These are phyloP conservation scores for Aspergillus sparsus DNA, from an alignment of 495 filamentous ascomycete species.

Conservation along the genomic window DNA sequence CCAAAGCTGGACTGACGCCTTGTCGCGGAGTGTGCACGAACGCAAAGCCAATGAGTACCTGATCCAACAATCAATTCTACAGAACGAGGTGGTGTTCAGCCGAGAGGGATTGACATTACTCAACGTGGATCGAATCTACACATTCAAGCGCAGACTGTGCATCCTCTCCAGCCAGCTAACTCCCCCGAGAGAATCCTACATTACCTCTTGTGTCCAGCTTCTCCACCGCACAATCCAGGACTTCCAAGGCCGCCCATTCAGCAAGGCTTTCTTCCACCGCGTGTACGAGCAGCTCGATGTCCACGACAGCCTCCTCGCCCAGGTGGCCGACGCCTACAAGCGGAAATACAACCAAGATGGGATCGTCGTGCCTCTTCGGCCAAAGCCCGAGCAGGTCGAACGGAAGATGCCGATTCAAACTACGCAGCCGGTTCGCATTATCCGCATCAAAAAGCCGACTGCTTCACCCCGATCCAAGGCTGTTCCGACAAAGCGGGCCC, in stretches of 20 bases:
- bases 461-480: slow-evolving; percentile 21
- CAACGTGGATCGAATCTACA: slow-evolving; percentile 71
- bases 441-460: slow-evolving; percentile 25
- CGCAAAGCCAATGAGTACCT: slow-evolving; percentile 52
- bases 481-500: slow-evolving; percentile 33
- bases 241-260: slow-evolving; percentile 58
- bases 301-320: slow-evolving; percentile 51
- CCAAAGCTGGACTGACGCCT: slow-evolving; percentile 46
- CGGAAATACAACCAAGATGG: slow-evolving; percentile 54
- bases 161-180: slow-evolving; percentile 48
- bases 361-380: slow-evolving; percentile 39
- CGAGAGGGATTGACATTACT: slow-evolving; percentile 69
- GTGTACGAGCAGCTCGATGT: slow-evolving; percentile 65
- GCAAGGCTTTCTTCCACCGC: slow-evolving; percentile 58
- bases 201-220: slow-evolving; percentile 53
- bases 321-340: slow-evolving; percentile 59
- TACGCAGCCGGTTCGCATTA: not conserved
- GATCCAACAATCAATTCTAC: slow-evolving; percentile 62
- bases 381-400: slow-evolving; percentile 24
- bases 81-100: slow-evolving; percentile 70
- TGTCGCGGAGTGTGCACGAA: slow-evolving; percentile 41
- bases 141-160: slow-evolving; percentile 66
- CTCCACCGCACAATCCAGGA: slow-evolving; percentile 63
- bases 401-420: slow-evolving; percentile 30
- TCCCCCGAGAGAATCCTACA: slow-evolving; percentile 38